Evolutionary conservation across 2,329 filamentous ascomycete genomes (phyloP).

Genomic region (Neofusicoccum sp.): DNA sequence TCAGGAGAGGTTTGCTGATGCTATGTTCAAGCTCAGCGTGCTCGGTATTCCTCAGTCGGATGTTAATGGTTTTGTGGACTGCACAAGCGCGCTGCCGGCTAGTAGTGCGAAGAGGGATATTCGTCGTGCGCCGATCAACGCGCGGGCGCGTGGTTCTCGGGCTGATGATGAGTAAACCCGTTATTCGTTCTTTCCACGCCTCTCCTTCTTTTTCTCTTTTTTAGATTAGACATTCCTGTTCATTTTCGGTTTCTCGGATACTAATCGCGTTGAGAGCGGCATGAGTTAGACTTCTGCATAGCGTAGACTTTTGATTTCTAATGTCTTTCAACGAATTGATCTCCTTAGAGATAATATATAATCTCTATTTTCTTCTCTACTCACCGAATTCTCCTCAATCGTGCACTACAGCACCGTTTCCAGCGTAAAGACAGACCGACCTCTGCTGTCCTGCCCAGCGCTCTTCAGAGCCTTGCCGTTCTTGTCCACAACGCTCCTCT

Average conservation of each 20-base stretch:
- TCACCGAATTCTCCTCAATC: background rate
- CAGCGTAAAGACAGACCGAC: background rate
- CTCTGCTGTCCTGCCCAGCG: background rate
- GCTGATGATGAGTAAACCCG: too few species aligned
- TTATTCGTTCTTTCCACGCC: too few species aligned
- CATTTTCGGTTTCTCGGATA: too few species aligned
- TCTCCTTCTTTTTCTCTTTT: too few species aligned
- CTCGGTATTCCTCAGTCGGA: background rate
- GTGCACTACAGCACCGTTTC: background rate
- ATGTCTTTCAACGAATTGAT: background rate
- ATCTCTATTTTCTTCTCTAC: too few species aligned
- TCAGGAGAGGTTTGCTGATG: constrained; percentile 34
- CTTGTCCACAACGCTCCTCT: constrained; percentile 33
- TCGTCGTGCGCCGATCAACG: background rate
- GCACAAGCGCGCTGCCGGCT: background rate
- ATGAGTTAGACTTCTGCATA: too few species aligned
- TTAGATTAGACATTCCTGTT: too few species aligned
- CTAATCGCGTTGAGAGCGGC: too few species aligned
- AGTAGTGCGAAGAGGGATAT: constrained; percentile 21
- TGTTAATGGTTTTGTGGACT: background rate
- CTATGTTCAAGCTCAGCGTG: constrained; percentile 5
- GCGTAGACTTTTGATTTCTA: too few species aligned
- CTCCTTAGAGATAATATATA: too few species aligned
- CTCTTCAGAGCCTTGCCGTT: background rate
- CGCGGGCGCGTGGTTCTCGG: background rate